Conservation (phyloP, 768 basidiomycete species). For the Tylopilus plumbeoviolaceoides region DNA sequence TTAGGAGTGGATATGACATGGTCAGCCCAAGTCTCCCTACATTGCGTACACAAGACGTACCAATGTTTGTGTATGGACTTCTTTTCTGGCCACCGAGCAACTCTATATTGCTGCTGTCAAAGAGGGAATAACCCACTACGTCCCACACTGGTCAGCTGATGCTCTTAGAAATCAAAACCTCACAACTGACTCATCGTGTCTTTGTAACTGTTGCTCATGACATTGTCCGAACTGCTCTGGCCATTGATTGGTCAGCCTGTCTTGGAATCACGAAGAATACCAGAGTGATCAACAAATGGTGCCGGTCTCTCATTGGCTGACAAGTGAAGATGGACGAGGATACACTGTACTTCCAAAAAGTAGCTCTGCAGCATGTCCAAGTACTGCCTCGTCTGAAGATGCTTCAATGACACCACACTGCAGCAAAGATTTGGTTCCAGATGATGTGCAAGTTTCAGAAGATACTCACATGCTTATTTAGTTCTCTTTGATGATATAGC, state of each 20-base stretch:
- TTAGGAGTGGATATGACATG: no score
- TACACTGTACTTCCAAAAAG: slow-evolving; percentile 73
- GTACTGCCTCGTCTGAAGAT: slow-evolving; percentile 86
- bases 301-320: no score
- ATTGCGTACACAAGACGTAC: slow-evolving; percentile 35
- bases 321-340: slow-evolving; percentile 81
- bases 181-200: no score
- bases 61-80: slow-evolving; percentile 58
- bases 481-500: no score
- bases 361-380: slow-evolving; percentile 83
- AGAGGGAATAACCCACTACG: slow-evolving; percentile 78
- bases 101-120: slow-evolving; percentile 74
- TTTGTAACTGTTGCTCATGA: slow-evolving; percentile 45
- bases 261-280: no score
- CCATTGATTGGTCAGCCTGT: slow-evolving; percentile 66
- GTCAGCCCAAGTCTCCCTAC: slow-evolving; percentile 11
- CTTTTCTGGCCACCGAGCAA: slow-evolving; percentile 59
- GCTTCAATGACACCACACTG: slow-evolving; percentile 85
- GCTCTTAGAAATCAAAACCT: background rate
- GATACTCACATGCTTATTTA: slow-evolving; percentile 71
- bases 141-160: slow-evolving; percentile 11
- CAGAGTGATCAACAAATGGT: no score
- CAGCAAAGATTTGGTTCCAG: no score
- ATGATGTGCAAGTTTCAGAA: no score
- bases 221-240: slow-evolving; percentile 34